Conservation (phyloP, 768 basidiomycete genomes). For the Postia placenta region DNA sequence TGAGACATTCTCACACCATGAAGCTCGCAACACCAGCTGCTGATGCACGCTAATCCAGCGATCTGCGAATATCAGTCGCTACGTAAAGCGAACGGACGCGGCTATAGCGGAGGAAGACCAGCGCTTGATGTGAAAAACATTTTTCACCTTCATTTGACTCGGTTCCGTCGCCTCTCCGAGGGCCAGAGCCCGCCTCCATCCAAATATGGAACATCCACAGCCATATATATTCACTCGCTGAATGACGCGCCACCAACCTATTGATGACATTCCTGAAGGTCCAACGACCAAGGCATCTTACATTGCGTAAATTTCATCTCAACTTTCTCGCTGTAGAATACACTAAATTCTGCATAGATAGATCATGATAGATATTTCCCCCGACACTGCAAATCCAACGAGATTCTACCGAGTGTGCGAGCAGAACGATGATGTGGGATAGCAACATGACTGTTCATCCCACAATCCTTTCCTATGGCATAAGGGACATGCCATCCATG, state of each 20-base stretch:
- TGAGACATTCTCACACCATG: no score
- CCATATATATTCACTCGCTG: conserved; percentile 2
- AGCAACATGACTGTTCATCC: background rate
- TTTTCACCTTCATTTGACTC: conserved; percentile 18
- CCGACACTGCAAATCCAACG: background rate
- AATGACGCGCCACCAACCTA: no score
- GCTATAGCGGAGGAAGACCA: background rate
- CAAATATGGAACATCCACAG: background rate
- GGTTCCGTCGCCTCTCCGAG: conserved; percentile 14
- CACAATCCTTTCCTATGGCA: conserved; percentile 27
- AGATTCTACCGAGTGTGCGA: background rate
- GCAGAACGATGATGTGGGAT: no score
- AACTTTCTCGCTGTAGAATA: no score
- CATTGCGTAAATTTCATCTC: no score
- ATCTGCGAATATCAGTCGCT: background rate
- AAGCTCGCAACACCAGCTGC: no score
- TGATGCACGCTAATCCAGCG: no score
- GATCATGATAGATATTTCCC: no score
- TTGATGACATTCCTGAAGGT: no score
- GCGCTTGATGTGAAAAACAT: conserved; percentile 18
- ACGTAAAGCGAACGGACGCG: background rate
- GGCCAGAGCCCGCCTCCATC: background rate
- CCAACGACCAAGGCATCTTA: no score
- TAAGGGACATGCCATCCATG: conserved; percentile 46
- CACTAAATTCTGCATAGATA: no score